Percentiles rank a stretch among this genome's conserved stretches.
Conservation (phyloP, 163 green algal genomes). For the Botryococcus braunii region DNA sequence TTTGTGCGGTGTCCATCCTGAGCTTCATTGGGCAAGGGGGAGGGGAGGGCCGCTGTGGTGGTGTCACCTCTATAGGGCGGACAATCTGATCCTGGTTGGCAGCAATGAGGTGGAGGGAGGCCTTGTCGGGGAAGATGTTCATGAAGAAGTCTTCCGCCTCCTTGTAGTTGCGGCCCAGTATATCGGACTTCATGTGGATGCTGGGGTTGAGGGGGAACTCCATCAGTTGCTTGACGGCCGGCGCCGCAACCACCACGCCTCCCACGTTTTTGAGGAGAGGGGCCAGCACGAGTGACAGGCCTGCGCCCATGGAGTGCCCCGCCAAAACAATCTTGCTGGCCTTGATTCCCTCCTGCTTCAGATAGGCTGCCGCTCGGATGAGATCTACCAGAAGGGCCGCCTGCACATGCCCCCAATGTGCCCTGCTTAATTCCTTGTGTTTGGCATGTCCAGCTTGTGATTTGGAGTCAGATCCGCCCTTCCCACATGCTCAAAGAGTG, state of each 20-base stretch:
- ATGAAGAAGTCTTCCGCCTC: slow-evolving; percentile 1
- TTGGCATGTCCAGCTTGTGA: background rate
- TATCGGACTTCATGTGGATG: slow-evolving; percentile 3
- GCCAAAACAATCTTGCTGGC: background rate
- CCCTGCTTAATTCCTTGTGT: background rate
- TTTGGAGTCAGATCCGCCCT: too few species aligned
- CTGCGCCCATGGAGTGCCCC: slow-evolving; percentile 1
- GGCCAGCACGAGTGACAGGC: background rate
- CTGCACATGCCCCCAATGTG: background rate
- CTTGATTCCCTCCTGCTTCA: background rate
- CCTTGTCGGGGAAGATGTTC: slow-evolving; percentile 1
- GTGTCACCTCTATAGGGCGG: background rate
- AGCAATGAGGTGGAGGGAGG: background rate
- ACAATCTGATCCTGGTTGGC: slow-evolving; percentile 7
- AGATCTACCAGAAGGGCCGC: slow-evolving; percentile 2
- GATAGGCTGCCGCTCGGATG: background rate
- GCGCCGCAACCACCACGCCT: background rate
- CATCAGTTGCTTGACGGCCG: background rate
- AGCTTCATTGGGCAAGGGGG: too few species aligned
- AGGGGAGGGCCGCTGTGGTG: too few species aligned
- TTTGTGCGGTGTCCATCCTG: too few species aligned
- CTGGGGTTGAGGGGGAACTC: slow-evolving; percentile 3
- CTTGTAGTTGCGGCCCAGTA: slow-evolving; percentile 3
- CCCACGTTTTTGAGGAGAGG: background rate
- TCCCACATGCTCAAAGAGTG: too few species aligned